Evolutionary conservation across 768 basidiomycete genomes (phyloP), one percentile per base, ranked within the genome.

Genomic region (Trametes maxima): DNA sequence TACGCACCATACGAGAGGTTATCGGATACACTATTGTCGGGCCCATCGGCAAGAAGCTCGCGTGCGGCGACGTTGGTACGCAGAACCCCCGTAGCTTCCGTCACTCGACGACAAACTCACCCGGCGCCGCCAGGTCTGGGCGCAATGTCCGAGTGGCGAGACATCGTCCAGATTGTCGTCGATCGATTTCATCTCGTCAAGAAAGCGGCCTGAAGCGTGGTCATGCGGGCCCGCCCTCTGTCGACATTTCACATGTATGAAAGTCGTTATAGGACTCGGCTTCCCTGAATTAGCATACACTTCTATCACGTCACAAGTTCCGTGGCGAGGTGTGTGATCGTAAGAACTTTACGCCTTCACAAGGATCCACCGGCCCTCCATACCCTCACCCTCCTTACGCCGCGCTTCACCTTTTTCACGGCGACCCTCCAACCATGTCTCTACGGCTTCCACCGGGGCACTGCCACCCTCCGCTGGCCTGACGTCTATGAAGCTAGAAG

Each of bases 121-220:
- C 42, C 19, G 40, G 16, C 36, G 21, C 53, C 5, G 21, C 36
- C 59, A 95, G 94, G 95, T 6, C 65, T 92, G 0, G 96, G 96
- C 13, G 96, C 95, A 2, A 98, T 98, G 96, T 89, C 90, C 1
- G 95, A 98, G 68, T 98, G 96, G 96, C 80, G 77, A 47, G 94
- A 98, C 50, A 91, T 98, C 36, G 90, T 93, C 21, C 72, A 82
- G 52, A 79, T 89, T 36, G 90, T 90, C 7, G 87, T 87, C 5
- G 80, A 86, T 51, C 72, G 62, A 43, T 89, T 87, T 60, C 21
- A 37, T 12, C 69, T 75, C 21, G 39, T 43, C 33, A 53, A 45
- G 47, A 59, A 35, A 40, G n/a, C 33, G 1, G 42, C 17, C 24
- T 24, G 11, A 45, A 25, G 28, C 43, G 36, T 35, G 33, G 24